Evolutionary conservation across 345 rosid species (phyloP).

Genomic region (Pistacia vera): DNA sequence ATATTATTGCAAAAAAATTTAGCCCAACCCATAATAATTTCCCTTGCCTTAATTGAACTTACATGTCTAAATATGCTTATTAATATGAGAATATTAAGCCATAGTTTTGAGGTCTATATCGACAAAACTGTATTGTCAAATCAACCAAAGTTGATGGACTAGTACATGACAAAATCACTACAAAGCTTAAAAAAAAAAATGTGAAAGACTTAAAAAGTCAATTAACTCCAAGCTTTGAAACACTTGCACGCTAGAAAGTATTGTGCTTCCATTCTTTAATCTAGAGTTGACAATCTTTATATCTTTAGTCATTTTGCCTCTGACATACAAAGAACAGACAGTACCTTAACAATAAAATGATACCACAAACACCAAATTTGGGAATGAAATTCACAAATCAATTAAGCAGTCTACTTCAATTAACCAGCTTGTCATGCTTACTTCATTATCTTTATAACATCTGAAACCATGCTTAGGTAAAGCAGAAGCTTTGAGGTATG

Average conservation of each 20-base stretch:
- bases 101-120: neutral
- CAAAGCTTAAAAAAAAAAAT: too few species aligned
- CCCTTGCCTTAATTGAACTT: neutral
- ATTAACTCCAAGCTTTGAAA: too few species aligned
- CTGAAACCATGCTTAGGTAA: neutral
- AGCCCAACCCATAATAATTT: too few species aligned
- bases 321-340: too few species aligned
- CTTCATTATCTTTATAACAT: neutral
- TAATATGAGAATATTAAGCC: neutral
- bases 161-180: too few species aligned
- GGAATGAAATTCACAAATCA: too few species aligned
- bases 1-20: neutral
- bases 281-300: neutral
- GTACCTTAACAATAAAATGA: neutral
- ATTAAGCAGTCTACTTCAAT: neutral
- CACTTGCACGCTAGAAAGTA: too few species aligned
- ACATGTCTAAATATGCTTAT: neutral
- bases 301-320: too few species aligned
- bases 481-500: neutral
- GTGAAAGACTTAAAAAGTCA: too few species aligned
- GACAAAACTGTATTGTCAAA: neutral
- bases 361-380: neutral
- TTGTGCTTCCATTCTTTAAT: neutral
- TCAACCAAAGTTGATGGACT: too few species aligned
- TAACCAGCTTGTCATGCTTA: neutral